Base-by-base conservation (phyloP, 1,284 basidiomycete genomes). In the Rhodotorula glutinis region DNA sequence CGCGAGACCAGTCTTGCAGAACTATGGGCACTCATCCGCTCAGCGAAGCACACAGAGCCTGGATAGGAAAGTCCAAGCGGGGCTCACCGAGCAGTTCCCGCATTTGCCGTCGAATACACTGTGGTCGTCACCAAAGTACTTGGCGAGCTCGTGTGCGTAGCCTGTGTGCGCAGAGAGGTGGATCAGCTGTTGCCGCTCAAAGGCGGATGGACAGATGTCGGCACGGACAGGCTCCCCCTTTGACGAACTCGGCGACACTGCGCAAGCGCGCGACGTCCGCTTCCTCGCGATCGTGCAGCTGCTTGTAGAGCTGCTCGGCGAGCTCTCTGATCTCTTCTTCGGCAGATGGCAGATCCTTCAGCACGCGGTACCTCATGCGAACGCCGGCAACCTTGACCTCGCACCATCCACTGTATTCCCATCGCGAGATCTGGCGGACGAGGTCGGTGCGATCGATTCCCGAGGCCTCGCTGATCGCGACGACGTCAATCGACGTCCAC, bases 51-150 rank as follows among this genome's bases (percentile, higher is more conserved):
- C n/a, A n/a, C n/a, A n/a, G n/a, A n/a, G n/a, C n/a, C n/a, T n/a
- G n/a, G n/a, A n/a, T n/a, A n/a, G n/a, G n/a, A 25, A 14, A 33
- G 14, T 38, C 33, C n/a, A 29, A 21, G 23, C 0, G 29, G 30
- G 67, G 69, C 83, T 83, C 74, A 82, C 82, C 17, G 80, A 82
- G 77, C 83, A 85, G 21, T 71, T 73, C 3, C 79, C 80, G 63
- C 83, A 85, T 71, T 80, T 76, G 3, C 79, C 79, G 25, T 77
- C 78, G 0, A 80, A 80, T 3, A 84, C 80, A 17, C 79, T 81
- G 41, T 79, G 77, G 14, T 76, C 72, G 70, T 83, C 81, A 23
- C 82, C 83, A 66, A 85, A 84, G 71, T 84, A 82, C 17, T 72
- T 68, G 0, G 82, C 81, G 3, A 85, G 77, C 46, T 74, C 76